A percentile compares a stretch with the other conserved stretches of the same genome.
phyloP scores from a whole-genome alignment of 768 basidiomycete genomes.

The Leucosporidium scottii region DNA sequence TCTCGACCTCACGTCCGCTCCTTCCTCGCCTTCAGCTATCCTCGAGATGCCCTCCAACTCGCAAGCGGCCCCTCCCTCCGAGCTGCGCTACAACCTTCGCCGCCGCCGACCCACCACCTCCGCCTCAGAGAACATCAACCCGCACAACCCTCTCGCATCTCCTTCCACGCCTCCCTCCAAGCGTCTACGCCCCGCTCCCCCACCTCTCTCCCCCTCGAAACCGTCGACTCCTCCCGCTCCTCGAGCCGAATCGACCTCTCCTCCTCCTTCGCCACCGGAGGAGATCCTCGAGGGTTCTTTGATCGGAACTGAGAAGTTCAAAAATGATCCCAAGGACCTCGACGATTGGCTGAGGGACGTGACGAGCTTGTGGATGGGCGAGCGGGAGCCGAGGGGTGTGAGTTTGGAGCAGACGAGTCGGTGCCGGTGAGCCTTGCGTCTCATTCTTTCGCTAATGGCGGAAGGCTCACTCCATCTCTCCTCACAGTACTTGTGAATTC shows the following conservation, averaged over 20 bases:
- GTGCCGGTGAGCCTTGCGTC: constrained; percentile 63
- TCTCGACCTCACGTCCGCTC: neutral
- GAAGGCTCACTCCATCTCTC: too few species aligned
- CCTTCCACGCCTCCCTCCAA: neutral
- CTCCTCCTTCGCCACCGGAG: neutral
- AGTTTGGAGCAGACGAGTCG: constrained; percentile 46
- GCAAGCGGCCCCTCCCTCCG: neutral
- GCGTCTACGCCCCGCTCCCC: neutral
- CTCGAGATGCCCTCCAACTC: constrained; percentile 10
- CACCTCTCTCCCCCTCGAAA: neutral
- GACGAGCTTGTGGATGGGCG: constrained; percentile 69
- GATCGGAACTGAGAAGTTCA: constrained; percentile 61
- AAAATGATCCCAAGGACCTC: constrained; percentile 52
- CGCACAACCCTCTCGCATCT: constrained; percentile 8
- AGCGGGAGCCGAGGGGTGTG: constrained; percentile 64
- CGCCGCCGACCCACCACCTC: neutral
- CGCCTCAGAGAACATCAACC: neutral
- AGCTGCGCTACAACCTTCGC: constrained; percentile 4
- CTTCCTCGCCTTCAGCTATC: neutral
- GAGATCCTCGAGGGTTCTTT: constrained; percentile 41
- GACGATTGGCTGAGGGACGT: constrained; percentile 52
- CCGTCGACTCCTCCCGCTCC: neutral
- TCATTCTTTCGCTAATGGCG: too few species aligned
- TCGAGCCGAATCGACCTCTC: neutral
- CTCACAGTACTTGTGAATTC: constrained; percentile 63